Evolutionary conservation across 2,329 filamentous ascomycete genomes (phyloP).

Genomic region (Diaporthe citrichinensis): DNA sequence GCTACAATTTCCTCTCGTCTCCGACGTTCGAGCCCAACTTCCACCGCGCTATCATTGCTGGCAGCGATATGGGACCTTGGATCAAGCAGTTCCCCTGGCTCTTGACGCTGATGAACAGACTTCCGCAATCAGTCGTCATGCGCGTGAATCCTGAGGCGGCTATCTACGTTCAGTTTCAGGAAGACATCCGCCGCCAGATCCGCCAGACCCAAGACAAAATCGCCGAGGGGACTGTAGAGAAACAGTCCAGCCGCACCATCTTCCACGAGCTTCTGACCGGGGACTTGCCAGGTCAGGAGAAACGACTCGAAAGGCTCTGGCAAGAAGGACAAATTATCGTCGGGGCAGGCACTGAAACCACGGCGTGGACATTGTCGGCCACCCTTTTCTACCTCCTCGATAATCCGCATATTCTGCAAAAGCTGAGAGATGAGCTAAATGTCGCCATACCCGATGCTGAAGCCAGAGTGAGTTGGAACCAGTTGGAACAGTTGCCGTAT

Average conservation of each 20-base stretch:
- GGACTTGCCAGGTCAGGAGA: constrained; percentile 1
- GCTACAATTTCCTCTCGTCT: constrained; percentile 7
- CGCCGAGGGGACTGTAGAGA: neutral
- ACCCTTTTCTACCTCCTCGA: constrained; percentile 20
- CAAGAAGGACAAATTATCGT: neutral
- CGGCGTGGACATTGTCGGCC: constrained; percentile 12
- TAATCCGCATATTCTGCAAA: neutral
- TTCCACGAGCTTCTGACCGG: neutral
- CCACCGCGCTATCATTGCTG: neutral
- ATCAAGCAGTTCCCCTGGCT: neutral
- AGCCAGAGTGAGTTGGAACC: constrained; percentile 40
- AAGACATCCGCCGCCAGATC: neutral
- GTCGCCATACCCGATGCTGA: neutral
- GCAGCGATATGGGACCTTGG: neutral
- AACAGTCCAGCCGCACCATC: neutral
- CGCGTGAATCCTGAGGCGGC: neutral
- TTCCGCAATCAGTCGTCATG: neutral
- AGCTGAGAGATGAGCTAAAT: constrained; percentile 9
- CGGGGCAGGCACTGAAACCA: constrained; percentile 24
- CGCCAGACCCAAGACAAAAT: neutral
- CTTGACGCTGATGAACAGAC: neutral
- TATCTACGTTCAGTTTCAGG: neutral
- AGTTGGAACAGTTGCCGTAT: constrained; percentile 45
- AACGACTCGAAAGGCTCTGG: neutral
- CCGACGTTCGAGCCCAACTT: neutral